Evolutionary conservation across 1,284 basidiomycete genomes (phyloP).

Genomic region (Albatrellus sp.): DNA sequence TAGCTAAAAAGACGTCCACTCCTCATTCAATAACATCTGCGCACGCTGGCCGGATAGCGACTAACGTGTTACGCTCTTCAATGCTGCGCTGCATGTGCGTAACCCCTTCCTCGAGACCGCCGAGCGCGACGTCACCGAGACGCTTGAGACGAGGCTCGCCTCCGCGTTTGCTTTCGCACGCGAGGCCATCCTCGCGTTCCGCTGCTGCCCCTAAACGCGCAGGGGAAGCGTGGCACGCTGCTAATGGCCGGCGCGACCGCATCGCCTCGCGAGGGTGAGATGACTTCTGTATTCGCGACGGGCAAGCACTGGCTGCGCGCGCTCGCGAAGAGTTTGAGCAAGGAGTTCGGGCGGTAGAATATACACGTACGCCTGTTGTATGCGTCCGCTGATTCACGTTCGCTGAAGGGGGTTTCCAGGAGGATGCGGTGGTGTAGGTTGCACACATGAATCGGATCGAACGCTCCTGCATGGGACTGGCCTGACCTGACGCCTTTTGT

Average conservation of each 20-base stretch:
- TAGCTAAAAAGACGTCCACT: constrained; percentile 12
- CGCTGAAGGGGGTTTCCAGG: neutral
- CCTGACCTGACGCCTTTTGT: neutral
- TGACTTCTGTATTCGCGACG: constrained; percentile 19
- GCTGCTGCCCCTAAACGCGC: constrained; percentile 8
- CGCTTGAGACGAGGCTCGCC: constrained; percentile 10
- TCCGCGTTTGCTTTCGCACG: constrained; percentile 20
- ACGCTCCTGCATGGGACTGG: neutral
- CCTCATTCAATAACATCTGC: constrained; percentile 15
- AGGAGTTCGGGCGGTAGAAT: constrained; percentile 20
- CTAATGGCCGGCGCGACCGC: constrained; percentile 22
- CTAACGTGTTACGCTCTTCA: constrained; percentile 17
- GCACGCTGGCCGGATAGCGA: constrained; percentile 15
- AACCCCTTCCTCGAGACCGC: constrained; percentile 18
- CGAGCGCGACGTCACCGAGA: constrained; percentile 10
- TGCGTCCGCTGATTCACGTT: neutral
- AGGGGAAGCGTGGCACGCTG: constrained; percentile 18
- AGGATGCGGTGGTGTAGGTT: constrained; percentile 2
- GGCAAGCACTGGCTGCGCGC: constrained; percentile 21
- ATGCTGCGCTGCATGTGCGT: constrained; percentile 13
- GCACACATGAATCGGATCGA: constrained; percentile 6
- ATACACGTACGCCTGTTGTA: constrained; percentile 18
- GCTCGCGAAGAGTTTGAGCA: constrained; percentile 18
- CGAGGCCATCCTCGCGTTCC: constrained; percentile 16
- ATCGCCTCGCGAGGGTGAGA: constrained; percentile 16